Conservation (phyloP, 257 asterid genomes). For the Solanum sparsipilum region DNA sequence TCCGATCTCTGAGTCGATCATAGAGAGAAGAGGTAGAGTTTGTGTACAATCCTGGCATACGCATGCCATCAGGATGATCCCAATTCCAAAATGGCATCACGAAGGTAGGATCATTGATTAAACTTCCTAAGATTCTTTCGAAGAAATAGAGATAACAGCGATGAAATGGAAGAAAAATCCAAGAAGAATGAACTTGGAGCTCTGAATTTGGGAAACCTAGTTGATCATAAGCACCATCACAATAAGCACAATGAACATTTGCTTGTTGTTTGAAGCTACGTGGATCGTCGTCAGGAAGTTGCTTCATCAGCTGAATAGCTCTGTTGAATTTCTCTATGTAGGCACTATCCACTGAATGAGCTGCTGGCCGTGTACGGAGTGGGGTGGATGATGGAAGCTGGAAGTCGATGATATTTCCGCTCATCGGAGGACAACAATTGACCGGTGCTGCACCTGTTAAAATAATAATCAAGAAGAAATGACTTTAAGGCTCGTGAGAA, state of each 20-base stretch:
- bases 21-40: constrained; percentile 35
- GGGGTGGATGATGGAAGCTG: constrained; percentile 27
- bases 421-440: constrained; percentile 68
- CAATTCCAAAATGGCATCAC: constrained; percentile 80
- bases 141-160: constrained; percentile 62
- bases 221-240: constrained; percentile 80
- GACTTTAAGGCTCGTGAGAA: not conserved
- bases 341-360: constrained; percentile 43
- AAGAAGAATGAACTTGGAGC: constrained; percentile 70
- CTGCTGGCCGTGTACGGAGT: constrained; percentile 61
- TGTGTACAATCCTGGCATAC: constrained; percentile 37
- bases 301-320: constrained; percentile 57
- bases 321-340: constrained; percentile 41
- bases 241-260: constrained; percentile 73
- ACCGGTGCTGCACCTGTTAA: constrained; percentile 34
- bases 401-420: constrained; percentile 31
- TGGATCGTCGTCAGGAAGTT: constrained; percentile 74
- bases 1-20: constrained; percentile 43
- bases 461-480: not conserved
- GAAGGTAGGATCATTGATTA: constrained; percentile 62
- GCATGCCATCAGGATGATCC: constrained; percentile 67
- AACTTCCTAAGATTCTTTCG: constrained; percentile 50
- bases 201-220: constrained; percentile 61
- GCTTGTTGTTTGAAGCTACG: constrained; percentile 79
- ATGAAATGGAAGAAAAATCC: constrained; percentile 75